Evolutionary conservation across 2,329 filamentous ascomycete species (phyloP).

Genomic region (Colletotrichum sp.): DNA sequence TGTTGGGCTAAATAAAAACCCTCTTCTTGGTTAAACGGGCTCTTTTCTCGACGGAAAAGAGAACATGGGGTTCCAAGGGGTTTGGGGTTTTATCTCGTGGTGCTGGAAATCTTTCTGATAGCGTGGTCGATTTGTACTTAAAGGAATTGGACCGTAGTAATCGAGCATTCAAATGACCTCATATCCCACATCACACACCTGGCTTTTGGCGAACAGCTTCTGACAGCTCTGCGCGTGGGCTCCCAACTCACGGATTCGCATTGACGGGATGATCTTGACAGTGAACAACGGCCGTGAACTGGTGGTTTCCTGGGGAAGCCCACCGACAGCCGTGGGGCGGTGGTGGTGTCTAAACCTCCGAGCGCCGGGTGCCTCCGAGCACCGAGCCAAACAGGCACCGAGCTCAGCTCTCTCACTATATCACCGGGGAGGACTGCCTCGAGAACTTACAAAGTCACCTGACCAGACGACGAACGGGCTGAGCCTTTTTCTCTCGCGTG

Average conservation of each 20-base stretch:
- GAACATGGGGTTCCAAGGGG: background rate
- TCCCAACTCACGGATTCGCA: background rate
- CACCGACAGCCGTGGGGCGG: background rate
- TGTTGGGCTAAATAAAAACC: background rate
- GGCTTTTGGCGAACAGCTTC: background rate
- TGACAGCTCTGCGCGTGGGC: background rate
- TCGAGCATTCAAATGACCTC: conserved; percentile 10
- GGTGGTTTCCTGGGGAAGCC: background rate
- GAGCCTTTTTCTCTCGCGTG: background rate
- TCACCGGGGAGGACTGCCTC: background rate
- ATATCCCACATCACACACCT: background rate
- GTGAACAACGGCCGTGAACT: background rate
- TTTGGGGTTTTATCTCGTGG: background rate
- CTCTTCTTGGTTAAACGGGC: background rate
- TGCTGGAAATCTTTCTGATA: background rate
- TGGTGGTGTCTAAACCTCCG: background rate
- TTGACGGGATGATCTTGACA: background rate
- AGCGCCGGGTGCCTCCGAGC: background rate
- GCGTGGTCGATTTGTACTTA: conserved; percentile 4
- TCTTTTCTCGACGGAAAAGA: background rate
- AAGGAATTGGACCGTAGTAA: background rate
- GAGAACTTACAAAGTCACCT: background rate
- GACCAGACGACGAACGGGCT: background rate
- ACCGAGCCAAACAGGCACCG: background rate
- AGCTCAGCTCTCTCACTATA: background rate